These are phyloP conservation scores for Penicillium goetzii DNA, from an alignment of 495 filamentous ascomycete species.

Conservation along the genomic window DNA sequence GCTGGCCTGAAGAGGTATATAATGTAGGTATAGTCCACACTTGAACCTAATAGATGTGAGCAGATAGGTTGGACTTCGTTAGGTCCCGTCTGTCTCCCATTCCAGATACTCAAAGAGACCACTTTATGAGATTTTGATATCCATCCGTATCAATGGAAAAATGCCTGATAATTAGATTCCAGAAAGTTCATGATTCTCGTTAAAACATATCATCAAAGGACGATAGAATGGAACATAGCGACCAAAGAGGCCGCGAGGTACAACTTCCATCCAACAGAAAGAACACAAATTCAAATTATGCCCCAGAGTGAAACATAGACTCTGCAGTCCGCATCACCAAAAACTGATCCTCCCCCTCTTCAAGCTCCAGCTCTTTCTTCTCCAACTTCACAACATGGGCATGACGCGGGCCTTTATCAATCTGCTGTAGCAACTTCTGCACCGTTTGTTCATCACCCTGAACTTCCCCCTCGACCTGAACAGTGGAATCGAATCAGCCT, in stretches of 20 bases:
- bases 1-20: too few species aligned
- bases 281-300: too few species aligned
- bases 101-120: background rate
- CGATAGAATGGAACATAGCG: background rate
- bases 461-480: constrained; percentile 59
- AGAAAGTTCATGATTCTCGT: background rate
- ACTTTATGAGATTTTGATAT: background rate
- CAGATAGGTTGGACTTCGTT: too few species aligned
- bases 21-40: background rate
- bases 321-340: constrained; percentile 47
- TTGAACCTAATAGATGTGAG: background rate
- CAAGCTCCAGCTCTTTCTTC: constrained; percentile 61
- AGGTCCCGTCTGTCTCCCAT: too few species aligned
- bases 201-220: background rate
- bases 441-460: constrained; percentile 35
- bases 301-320: constrained; percentile 29
- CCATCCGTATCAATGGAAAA: background rate
- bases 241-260: background rate
- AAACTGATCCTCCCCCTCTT: constrained; percentile 69
- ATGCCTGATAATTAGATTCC: background rate
- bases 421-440: constrained; percentile 70
- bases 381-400: constrained; percentile 75
- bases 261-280: background rate
- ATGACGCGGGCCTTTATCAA: constrained; percentile 70
- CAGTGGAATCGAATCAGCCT: background rate